These are phyloP conservation scores for Trichoderma simmonsii DNA, from an alignment of 2,329 filamentous ascomycete species.

Conservation along the genomic window DNA sequence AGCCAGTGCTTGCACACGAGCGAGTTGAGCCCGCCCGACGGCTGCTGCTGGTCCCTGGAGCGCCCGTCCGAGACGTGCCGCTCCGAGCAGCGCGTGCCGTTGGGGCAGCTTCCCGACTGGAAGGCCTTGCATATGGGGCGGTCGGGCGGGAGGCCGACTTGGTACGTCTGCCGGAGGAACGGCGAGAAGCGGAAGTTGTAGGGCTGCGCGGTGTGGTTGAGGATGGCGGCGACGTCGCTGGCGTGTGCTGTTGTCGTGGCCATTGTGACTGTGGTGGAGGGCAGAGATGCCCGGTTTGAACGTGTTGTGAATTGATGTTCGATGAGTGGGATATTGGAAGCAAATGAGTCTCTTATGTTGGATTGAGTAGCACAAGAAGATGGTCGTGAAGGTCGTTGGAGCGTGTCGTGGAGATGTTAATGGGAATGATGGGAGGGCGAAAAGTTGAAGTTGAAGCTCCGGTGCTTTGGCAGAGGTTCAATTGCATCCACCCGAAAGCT, in stretches of 20 bases:
- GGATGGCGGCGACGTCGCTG: constrained; percentile 45
- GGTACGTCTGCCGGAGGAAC: constrained; percentile 78
- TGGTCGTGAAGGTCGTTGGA: not conserved
- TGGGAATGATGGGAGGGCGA: not conserved
- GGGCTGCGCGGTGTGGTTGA: constrained; percentile 51
- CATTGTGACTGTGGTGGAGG: constrained; percentile 26
- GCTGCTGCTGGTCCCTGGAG: constrained; percentile 50
- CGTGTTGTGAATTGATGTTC: not conserved
- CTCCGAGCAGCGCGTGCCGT: constrained; percentile 80
- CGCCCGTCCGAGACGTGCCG: constrained; percentile 59
- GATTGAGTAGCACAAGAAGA: not conserved
- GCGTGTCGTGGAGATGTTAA: not conserved
- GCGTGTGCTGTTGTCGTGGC: constrained; percentile 27
- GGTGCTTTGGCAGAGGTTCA: not conserved
- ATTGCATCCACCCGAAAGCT: constrained; percentile 7
- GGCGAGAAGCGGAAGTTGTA: constrained; percentile 82
- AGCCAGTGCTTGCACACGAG: constrained; percentile 99
- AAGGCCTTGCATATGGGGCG: constrained; percentile 84
- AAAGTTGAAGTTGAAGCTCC: constrained; percentile 1
- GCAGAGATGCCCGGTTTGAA: not conserved
- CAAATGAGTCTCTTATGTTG: not conserved
- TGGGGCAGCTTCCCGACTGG: constrained; percentile 79
- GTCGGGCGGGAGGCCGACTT: constrained; percentile 76
- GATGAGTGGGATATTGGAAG: not conserved
- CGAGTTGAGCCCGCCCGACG: constrained; percentile 63